Evolutionary conservation across 805 yeast genomes (phyloP).

Genomic region (Candida ulmi): DNA sequence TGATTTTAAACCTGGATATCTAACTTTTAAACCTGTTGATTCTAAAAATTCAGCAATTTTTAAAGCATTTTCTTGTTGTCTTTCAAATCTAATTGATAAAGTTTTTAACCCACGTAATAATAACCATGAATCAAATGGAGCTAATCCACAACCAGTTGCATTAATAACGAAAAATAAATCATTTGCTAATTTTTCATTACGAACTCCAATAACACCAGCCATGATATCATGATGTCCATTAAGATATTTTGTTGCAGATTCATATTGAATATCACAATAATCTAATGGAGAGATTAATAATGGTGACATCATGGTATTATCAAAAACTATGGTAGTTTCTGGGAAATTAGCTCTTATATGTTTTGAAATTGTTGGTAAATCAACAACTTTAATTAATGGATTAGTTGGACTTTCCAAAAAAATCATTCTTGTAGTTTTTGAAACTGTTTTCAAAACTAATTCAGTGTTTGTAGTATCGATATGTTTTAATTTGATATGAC

Average conservation of each 20-base stretch:
- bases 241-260: slow-evolving; percentile 87
- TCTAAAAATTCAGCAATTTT: slow-evolving; percentile 72
- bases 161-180: slow-evolving; percentile 72
- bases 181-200: slow-evolving; percentile 58
- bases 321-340: slow-evolving; percentile 71
- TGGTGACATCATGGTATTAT: slow-evolving; percentile 97
- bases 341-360: slow-evolving; percentile 67
- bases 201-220: slow-evolving; percentile 88
- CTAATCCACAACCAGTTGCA: slow-evolving; percentile 85
- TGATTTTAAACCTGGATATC: slow-evolving; percentile 78
- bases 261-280: slow-evolving; percentile 86
- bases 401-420: slow-evolving; percentile 91
- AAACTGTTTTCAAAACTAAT: slow-evolving; percentile 51
- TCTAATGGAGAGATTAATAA: slow-evolving; percentile 78
- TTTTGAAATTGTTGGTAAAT: slow-evolving; percentile 60
- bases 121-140: slow-evolving; percentile 93
- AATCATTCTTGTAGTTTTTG: slow-evolving; percentile 61
- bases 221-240: slow-evolving; percentile 95
- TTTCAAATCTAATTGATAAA: slow-evolving; percentile 76
- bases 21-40: slow-evolving; percentile 54
- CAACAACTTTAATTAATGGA: slow-evolving; percentile 85
- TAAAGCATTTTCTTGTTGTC: slow-evolving; percentile 79
- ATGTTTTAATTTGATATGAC: slow-evolving; percentile 63
- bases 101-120: slow-evolving; percentile 86
- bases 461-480: slow-evolving; percentile 76